Percentiles rank a stretch among this genome's conserved stretches.
These are phyloP conservation scores for Mortierella sp. DNA, from an alignment of 371 early-diverging fungal species.

Conservation along the genomic window DNA sequence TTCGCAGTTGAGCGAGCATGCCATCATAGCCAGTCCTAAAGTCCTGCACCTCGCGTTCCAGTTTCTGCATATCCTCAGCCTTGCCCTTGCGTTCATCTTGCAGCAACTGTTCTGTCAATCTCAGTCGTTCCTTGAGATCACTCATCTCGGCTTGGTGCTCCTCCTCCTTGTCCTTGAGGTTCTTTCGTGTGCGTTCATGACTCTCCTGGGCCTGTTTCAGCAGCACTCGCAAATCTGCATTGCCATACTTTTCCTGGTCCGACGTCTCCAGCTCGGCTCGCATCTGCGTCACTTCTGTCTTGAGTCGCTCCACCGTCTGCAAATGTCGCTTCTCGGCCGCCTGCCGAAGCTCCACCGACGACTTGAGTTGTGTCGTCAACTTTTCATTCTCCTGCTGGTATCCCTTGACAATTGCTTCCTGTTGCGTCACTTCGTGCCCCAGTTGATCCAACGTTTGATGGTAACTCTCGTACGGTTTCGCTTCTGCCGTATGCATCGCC, in stretches of 20 bases:
- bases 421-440: constrained; percentile 54
- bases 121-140: constrained; percentile 38
- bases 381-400: constrained; percentile 54
- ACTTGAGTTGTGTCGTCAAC: constrained; percentile 40
- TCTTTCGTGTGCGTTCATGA: constrained; percentile 27
- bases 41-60: constrained; percentile 41
- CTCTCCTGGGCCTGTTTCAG: constrained; percentile 22
- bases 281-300: constrained; percentile 33
- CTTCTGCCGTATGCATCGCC: constrained; percentile 53
- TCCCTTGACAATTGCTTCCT: constrained; percentile 45
- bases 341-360: constrained; percentile 45
- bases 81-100: constrained; percentile 37
- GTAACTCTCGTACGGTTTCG: constrained; percentile 51
- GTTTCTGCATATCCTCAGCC: constrained; percentile 43
- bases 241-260: constrained; percentile 41
- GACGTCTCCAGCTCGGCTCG: constrained; percentile 37
- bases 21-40: constrained; percentile 38
- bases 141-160: constrained; percentile 41
- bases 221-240: constrained; percentile 22
- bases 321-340: constrained; percentile 52
- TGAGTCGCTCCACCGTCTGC: constrained; percentile 27
- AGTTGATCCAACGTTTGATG: constrained; percentile 49
- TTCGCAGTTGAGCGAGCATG: constrained; percentile 36
- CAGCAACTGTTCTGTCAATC: constrained; percentile 27
- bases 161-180: constrained; percentile 49